These are phyloP conservation scores for Fagopyrum homotropicum DNA, from an alignment of 148 eudicot species.

Conservation along the genomic window DNA sequence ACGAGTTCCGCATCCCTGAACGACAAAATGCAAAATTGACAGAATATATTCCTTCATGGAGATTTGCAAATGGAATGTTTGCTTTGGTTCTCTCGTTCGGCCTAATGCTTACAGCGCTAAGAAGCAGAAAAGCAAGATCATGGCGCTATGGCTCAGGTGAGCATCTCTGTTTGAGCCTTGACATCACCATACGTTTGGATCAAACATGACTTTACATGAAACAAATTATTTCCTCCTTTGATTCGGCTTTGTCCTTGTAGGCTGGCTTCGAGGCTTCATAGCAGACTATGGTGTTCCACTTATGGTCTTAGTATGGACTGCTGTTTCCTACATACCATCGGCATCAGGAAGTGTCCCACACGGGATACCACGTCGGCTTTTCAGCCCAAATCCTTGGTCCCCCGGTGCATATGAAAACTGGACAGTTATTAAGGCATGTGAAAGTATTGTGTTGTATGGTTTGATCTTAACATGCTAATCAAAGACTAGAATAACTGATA, in stretches of 20 bases:
- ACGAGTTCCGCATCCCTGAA: conserved; percentile 65
- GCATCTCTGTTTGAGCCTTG: background rate
- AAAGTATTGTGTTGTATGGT: background rate
- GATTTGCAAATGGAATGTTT: conserved; percentile 95
- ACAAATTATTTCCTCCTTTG: background rate
- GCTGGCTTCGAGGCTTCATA: conserved; percentile 73
- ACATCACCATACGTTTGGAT: background rate
- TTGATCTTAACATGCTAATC: background rate
- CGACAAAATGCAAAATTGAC: conserved; percentile 39
- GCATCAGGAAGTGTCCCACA: conserved; percentile 61
- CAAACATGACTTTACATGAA: background rate
- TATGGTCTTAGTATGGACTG: conserved; percentile 87
- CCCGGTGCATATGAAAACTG: conserved; percentile 90
- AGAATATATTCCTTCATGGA: conserved; percentile 68
- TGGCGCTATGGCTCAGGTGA: conserved; percentile 92
- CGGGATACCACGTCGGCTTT: conserved; percentile 78
- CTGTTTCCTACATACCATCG: conserved; percentile 67
- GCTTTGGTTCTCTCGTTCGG: conserved; percentile 89
- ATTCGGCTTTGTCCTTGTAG: conserved; percentile 22
- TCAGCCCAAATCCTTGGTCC: conserved; percentile 95
- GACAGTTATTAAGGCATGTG: conserved; percentile 68
- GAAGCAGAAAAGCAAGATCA: conserved; percentile 86
- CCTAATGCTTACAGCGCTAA: conserved; percentile 61
- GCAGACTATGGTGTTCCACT: conserved; percentile 97
- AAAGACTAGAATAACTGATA: background rate